phyloP scores from a whole-genome alignment of 2,329 filamentous ascomycete genomes.

The Pleoardoris graminearum region DNA sequence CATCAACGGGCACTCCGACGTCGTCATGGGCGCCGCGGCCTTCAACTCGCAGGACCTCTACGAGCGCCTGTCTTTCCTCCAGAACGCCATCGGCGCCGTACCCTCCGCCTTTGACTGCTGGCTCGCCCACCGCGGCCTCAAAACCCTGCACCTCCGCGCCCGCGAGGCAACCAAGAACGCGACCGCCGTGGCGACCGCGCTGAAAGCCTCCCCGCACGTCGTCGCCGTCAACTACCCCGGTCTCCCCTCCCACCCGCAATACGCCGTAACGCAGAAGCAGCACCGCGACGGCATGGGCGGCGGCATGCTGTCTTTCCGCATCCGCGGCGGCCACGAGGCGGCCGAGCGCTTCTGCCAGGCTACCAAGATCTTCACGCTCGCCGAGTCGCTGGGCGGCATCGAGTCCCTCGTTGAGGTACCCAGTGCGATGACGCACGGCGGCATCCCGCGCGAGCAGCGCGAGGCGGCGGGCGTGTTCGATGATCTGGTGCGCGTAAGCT shows the following conservation, averaged over 20 bases:
- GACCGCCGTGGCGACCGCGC: constrained; percentile 71
- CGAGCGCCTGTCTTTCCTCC: constrained; percentile 80
- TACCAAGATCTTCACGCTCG: constrained; percentile 88
- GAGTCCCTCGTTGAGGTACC: constrained; percentile 92
- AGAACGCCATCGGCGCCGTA: constrained; percentile 96
- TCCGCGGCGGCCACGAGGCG: constrained; percentile 80
- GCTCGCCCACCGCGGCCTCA: constrained; percentile 95
- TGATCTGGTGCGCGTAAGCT: constrained; percentile 90
- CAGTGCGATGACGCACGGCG: constrained; percentile 94
- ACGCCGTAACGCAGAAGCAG: constrained; percentile 82
- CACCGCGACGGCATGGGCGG: constrained; percentile 94
- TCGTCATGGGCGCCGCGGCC: constrained; percentile 95
- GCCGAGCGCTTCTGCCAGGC: constrained; percentile 90
- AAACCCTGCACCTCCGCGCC: constrained; percentile 92
- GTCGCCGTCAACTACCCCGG: constrained; percentile 95
- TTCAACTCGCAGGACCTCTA: constrained; percentile 86
- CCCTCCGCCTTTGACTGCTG: constrained; percentile 96
- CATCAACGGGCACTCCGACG: constrained; percentile 96
- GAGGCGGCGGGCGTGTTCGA: constrained; percentile 94
- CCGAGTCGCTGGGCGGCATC: constrained; percentile 88
- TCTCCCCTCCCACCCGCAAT: constrained; percentile 82
- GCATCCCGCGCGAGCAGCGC: constrained; percentile 86
- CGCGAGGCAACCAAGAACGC: constrained; percentile 85
- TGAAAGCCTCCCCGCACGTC: constrained; percentile 80
- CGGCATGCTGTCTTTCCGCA: constrained; percentile 96